A percentile compares a stretch with the other conserved stretches of the same genome.
These are phyloP conservation scores for Candida morakotiae DNA, from an alignment of 805 yeast genomes.

Conservation along the genomic window DNA sequence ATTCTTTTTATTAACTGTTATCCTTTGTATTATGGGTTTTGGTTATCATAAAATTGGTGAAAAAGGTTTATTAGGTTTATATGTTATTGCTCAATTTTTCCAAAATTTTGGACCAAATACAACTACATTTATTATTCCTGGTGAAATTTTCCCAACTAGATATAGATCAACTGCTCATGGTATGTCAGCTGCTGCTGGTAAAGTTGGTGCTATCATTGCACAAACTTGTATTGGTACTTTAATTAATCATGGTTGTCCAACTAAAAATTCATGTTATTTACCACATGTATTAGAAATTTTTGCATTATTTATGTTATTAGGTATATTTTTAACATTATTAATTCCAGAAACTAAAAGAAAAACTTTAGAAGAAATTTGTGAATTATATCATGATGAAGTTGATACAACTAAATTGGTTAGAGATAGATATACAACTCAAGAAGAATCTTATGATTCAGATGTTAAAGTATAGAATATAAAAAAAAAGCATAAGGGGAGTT, in stretches of 20 bases:
- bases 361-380: constrained; percentile 81
- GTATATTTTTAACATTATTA: constrained; percentile 60
- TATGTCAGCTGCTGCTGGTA: constrained; percentile 89
- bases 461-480: constrained; percentile 2
- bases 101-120: constrained; percentile 92
- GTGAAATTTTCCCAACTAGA: constrained; percentile 91
- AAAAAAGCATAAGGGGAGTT: background rate
- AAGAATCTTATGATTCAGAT: constrained; percentile 35
- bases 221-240: constrained; percentile 85
- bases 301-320: constrained; percentile 86
- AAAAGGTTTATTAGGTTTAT: constrained; percentile 74
- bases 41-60: constrained; percentile 69
- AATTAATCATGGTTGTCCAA: constrained; percentile 71
- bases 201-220: constrained; percentile 90
- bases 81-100: constrained; percentile 81
- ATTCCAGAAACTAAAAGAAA: constrained; percentile 90
- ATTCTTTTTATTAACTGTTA: constrained; percentile 62
- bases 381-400: constrained; percentile 78
- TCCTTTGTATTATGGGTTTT: constrained; percentile 80
- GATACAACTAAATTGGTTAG: constrained; percentile 38
- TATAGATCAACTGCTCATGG: constrained; percentile 96
- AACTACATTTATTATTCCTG: constrained; percentile 87
- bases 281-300: constrained; percentile 93
- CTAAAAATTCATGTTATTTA: constrained; percentile 63
- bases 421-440: constrained; percentile 35